Evolutionary conservation across 441 rosid species (phyloP), one percentile per base, ranked within the genome.

Genomic region (Populus hybrid): DNA sequence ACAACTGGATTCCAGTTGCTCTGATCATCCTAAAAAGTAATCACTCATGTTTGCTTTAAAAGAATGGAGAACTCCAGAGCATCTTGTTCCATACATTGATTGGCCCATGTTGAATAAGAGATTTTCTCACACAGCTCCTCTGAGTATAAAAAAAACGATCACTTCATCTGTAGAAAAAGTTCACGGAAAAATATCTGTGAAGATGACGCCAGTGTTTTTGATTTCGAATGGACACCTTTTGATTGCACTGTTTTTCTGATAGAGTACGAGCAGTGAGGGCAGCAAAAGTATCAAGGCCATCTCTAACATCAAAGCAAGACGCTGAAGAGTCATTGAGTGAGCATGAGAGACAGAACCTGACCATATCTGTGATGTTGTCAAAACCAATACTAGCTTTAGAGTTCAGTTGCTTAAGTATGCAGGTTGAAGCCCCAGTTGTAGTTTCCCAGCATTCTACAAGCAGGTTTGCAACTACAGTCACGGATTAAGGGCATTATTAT

Each of bases 361-460:
- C 89, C 82, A 65, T 84, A 75, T 88, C 89, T 0, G 91, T 96
- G 69, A 82, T 96, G 97, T 81, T 91, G 70, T 96, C 98, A 7
- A 90, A 86, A 80, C 99, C 99, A 73, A 78, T 96, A 70, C 53
- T 96, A 61, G 97, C 99, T 76, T 87, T 96, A 82, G 87, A 91
- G 78, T 90, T 96, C 79, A 90, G 78, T 69, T 75, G 85, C 84
- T 83, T 94, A 80, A 90, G 85, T 83, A 94, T 96, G 99, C 85
- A 80, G 82, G 99, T 96, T 65, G 92, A 94, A 84, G 92, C 97
- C 74, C 99, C 98, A 59, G 74, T 73, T 78, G 83, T 87, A 46
- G 73, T 90, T 71, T 30, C 86, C 66, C 32, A 30, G 32, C 32
- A 3, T 30, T 3, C 32, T 30, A 72, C 78, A 68, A 79, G 67